phyloP scores from a whole-genome alignment of 805 yeast genomes.

The Yamadazyma paraphyllophila region DNA sequence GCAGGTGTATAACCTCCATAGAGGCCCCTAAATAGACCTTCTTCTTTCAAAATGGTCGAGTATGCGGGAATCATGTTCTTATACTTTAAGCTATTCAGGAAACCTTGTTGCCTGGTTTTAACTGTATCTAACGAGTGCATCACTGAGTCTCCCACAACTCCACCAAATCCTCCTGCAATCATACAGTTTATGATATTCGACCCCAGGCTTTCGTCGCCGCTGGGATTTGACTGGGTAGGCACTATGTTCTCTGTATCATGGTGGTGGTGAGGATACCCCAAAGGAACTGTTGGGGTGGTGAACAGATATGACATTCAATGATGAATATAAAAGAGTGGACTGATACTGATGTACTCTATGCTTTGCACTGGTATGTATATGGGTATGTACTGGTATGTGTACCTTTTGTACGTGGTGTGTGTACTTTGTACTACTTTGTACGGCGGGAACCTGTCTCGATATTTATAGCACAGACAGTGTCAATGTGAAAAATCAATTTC shows the following conservation, averaged over 20 bases:
- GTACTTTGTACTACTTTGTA: no score
- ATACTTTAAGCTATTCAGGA: conserved; percentile 66
- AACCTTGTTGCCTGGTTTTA: conserved; percentile 97
- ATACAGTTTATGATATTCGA: conserved; percentile 59
- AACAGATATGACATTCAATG: conserved; percentile 11
- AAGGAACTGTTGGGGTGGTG: conserved; percentile 36
- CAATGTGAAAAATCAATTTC: neutral
- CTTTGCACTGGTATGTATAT: no score
- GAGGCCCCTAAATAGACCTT: conserved; percentile 80
- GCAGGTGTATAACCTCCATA: conserved; percentile 95
- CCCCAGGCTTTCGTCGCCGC: neutral
- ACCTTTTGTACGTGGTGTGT: no score
- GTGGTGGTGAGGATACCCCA: conserved; percentile 28
- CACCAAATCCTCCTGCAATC: conserved; percentile 94
- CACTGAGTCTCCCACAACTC: conserved; percentile 83
- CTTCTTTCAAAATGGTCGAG: conserved; percentile 70
- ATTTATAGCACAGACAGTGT: neutral
- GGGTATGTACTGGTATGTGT: no score
- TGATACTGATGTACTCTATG: neutral
- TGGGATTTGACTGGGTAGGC: neutral
- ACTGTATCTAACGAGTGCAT: conserved; percentile 98
- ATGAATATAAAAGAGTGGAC: conserved; percentile 1
- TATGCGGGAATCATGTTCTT: conserved; percentile 75
- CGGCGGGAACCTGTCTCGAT: no score
- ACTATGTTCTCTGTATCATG: conserved; percentile 9